Evolutionary conservation across 768 basidiomycete genomes (phyloP).

Genomic region (Leccinellum rugosiceps): DNA sequence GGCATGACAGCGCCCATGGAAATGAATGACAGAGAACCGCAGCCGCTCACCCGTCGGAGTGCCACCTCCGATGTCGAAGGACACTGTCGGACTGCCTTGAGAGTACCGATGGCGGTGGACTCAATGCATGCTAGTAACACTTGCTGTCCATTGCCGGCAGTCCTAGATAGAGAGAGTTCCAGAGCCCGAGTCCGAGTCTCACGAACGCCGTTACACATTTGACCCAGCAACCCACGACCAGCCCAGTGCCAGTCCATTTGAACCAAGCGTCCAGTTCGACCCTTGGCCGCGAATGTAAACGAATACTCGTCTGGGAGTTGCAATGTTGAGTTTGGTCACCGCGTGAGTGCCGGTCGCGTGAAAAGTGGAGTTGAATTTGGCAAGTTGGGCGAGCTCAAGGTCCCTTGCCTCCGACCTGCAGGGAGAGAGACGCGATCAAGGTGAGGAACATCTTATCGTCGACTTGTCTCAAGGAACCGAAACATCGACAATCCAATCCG

Average conservation of each 20-base stretch:
- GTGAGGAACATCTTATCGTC: constrained; percentile 2
- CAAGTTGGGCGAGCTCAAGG: neutral
- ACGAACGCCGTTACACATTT: neutral
- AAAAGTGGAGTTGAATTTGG: constrained; percentile 7
- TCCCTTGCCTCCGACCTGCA: neutral
- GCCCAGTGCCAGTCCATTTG: neutral
- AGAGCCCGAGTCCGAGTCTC: neutral
- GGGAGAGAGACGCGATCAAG: neutral
- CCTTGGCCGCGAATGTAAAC: neutral
- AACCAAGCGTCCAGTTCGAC: neutral
- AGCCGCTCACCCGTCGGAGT: constrained; percentile 2
- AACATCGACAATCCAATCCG: constrained; percentile 6
- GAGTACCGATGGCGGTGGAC: neutral
- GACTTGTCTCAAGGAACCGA: constrained; percentile 13
- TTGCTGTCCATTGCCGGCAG: neutral
- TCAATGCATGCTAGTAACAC: neutral
- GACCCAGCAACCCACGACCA: constrained; percentile 1
- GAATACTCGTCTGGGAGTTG: neutral
- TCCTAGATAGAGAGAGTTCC: neutral
- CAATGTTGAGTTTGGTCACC: neutral
- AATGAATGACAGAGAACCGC: neutral
- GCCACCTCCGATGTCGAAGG: neutral
- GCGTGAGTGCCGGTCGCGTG: constrained; percentile 6
- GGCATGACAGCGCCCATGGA: neutral
- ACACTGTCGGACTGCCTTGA: neutral